Conservation (phyloP, 2,329 filamentous ascomycete species). For the Chaetomiaceae sp. region DNA sequence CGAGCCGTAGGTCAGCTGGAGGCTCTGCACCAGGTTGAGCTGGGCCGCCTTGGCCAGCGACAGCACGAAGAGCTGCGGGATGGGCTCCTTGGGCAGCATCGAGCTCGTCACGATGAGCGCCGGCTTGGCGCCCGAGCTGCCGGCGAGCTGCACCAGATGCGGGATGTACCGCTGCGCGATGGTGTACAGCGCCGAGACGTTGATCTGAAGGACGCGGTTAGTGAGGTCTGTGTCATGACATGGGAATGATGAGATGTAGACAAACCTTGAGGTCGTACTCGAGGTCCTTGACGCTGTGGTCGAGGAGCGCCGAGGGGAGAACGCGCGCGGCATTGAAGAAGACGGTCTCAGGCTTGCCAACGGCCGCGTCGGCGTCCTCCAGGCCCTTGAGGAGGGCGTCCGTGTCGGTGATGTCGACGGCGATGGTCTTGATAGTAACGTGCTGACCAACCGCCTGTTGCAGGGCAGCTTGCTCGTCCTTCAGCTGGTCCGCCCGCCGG, state of each 20-base stretch:
- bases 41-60: conserved; percentile 47
- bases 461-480: conserved; percentile 35
- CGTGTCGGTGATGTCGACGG: conserved; percentile 39
- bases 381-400: conserved; percentile 33
- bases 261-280: conserved; percentile 44
- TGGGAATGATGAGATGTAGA: background rate
- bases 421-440: conserved; percentile 36
- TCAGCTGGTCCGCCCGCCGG: conserved; percentile 36
- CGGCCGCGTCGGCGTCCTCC: conserved; percentile 33
- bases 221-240: background rate
- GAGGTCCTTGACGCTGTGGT: conserved; percentile 38
- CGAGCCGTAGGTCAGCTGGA: conserved; percentile 34
- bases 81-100: conserved; percentile 40
- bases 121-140: conserved; percentile 33
- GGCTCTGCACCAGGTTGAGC: conserved; percentile 41
- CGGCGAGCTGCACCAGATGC: conserved; percentile 30
- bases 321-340: conserved; percentile 49
- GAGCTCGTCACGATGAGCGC: conserved; percentile 45
- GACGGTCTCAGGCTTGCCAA: conserved; percentile 41
- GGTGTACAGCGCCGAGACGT: conserved; percentile 41
- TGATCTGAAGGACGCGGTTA: conserved; percentile 30
- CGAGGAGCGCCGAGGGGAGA: conserved; percentile 35
- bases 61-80: conserved; percentile 41
- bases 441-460: conserved; percentile 24
- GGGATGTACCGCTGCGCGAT: conserved; percentile 43